Evolutionary conservation across 1,284 basidiomycete species (phyloP).

Genomic region (Leccinum pseudoinsigne): DNA sequence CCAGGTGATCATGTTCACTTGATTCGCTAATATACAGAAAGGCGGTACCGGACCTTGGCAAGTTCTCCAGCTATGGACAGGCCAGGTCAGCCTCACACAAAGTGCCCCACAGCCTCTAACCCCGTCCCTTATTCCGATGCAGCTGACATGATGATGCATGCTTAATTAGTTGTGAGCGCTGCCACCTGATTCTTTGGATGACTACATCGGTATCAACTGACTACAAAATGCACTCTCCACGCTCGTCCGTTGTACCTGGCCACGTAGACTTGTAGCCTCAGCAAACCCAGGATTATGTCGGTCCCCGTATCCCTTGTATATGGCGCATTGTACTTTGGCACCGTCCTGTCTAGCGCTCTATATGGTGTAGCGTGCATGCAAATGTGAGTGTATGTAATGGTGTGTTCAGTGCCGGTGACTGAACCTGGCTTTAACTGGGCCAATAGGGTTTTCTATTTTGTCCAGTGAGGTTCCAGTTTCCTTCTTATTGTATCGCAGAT

Average conservation of each 20-base stretch:
- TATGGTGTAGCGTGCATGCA: neutral
- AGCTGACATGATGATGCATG: neutral
- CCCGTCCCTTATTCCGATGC: neutral
- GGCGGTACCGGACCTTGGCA: no score
- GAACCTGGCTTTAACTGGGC: neutral
- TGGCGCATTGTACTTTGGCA: constrained; percentile 5
- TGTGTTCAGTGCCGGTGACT: neutral
- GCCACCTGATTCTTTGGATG: neutral
- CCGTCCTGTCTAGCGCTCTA: constrained; percentile 1
- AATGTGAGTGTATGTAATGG: neutral
- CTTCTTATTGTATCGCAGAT: neutral
- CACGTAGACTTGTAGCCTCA: neutral
- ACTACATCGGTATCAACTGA: neutral
- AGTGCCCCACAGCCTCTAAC: neutral
- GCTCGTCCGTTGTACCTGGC: neutral
- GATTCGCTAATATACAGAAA: neutral
- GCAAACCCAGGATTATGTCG: neutral
- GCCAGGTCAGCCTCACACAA: neutral
- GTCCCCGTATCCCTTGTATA: neutral
- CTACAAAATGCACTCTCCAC: neutral
- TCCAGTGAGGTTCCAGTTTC: constrained; percentile 3
- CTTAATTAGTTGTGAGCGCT: neutral
- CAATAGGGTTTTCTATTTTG: neutral
- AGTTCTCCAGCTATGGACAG: no score
- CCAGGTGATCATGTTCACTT: neutral